phyloP scores from a whole-genome alignment of 768 basidiomycete genomes.

The Gloeophyllum trabeum region DNA sequence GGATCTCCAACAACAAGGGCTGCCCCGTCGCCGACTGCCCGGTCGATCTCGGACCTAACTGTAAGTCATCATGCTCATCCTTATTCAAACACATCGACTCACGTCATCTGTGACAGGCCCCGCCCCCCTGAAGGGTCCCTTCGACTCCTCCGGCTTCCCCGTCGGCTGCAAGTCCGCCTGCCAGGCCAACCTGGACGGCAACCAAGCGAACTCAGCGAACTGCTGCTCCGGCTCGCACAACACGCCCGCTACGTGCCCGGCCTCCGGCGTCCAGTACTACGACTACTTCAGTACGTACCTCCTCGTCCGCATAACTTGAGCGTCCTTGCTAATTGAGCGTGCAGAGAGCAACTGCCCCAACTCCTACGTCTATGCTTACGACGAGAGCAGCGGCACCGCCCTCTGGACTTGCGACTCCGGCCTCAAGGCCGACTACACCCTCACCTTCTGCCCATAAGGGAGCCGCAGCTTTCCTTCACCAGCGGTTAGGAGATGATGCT shows the following conservation, averaged over 20 bases:
- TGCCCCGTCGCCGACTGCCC: conserved; percentile 14
- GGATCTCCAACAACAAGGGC: conserved; percentile 10
- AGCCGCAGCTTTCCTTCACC: no score
- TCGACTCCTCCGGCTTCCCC: conserved; percentile 17
- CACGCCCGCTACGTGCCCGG: conserved; percentile 19
- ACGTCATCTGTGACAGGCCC: conserved; percentile 10
- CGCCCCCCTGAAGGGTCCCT: conserved; percentile 15
- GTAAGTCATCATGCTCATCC: conserved; percentile 1
- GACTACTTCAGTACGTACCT: background rate
- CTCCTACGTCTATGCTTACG: conserved; percentile 44
- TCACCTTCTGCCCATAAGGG: conserved; percentile 45
- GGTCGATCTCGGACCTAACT: conserved; percentile 12
- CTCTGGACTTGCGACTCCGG: conserved; percentile 37
- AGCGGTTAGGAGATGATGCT: no score
- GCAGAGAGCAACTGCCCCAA: conserved; percentile 30
- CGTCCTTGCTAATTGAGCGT: conserved; percentile 2
- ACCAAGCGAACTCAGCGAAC: conserved; percentile 19
- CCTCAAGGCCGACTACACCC: conserved; percentile 30
- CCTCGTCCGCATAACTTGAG: conserved; percentile 3
- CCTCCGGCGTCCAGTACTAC: conserved; percentile 14
- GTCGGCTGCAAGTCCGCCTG: conserved; percentile 22
- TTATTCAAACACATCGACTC: background rate
- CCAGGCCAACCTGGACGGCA: conserved; percentile 16
- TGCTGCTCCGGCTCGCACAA: conserved; percentile 21
- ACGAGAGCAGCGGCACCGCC: conserved; percentile 39